Evolutionary conservation across 345 rosid genomes (phyloP), one percentile per base, ranked within the genome.

Genomic region (Erysimum cheiranthoides): DNA sequence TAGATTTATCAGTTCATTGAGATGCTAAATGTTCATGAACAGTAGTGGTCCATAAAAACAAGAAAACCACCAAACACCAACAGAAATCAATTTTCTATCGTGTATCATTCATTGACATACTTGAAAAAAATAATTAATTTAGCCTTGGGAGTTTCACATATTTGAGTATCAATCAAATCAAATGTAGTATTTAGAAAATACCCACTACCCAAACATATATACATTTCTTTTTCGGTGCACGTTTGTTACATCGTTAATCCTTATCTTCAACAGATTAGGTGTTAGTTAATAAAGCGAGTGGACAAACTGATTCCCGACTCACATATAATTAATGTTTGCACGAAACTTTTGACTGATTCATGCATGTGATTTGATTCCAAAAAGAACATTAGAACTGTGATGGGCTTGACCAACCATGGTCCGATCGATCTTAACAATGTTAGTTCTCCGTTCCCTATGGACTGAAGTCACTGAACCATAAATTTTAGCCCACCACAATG

Each of bases 31-130:
- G 31, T 68, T 1, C 4, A 50, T 9, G 10, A 27, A 35, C 42
- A 66, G 78, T 61, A 32, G 73, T 75, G 79, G 79, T 75, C 74
- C 79, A 68, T 39, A 3, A 53, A 32, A 53, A 32, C 57, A 51
- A 60, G 38, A 75, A 45, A 17, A 34, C 4, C 2, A 75, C 79
- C 73, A 60, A 60, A 68, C 62, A 68, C 57, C 73, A 75, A 67
- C 74, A 51, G 7, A 75, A 40, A 31, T 39, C 10, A 39, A 16
- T 14, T 50, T 30, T 3, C 52, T 66, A 28, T 58, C 42, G 0
- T 49, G 53, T 59, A 36, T 74, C 51, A 65, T 47, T 46, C 27
- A 58, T 5, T 59, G 28, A 49, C 62, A 58, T 59, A 50, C 43
- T 27, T 60, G 60, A 17, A 17, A 13, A 42, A 25, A 27, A 4